phyloP scores from a whole-genome alignment of 768 basidiomycete genomes.

The Lactarius akahatsu region DNA sequence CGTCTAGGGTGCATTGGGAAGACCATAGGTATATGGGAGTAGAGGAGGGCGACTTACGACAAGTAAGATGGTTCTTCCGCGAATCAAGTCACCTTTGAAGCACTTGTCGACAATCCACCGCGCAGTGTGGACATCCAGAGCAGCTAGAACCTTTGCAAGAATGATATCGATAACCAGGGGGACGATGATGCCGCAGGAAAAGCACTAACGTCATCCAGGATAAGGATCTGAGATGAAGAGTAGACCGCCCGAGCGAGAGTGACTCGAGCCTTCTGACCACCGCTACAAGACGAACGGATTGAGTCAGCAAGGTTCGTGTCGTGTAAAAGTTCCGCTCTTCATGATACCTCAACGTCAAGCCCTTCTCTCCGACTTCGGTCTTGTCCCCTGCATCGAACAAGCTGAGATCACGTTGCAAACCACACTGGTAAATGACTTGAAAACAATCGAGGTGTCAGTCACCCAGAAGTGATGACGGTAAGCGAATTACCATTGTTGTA shows the following conservation, averaged over 20 bases:
- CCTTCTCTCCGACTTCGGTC: conserved; percentile 62
- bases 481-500: conserved; percentile 41
- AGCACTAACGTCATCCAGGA: conserved; percentile 66
- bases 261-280: conserved; percentile 60
- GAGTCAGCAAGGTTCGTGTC: neutral
- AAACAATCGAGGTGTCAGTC: neutral
- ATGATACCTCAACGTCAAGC: conserved; percentile 46
- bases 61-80: conserved; percentile 51
- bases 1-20: conserved; percentile 36
- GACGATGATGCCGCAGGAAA: neutral
- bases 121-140: conserved; percentile 54
- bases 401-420: conserved; percentile 42
- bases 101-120: conserved; percentile 52
- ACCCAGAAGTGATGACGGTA: neutral
- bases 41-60: conserved; percentile 40
- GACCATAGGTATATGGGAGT: neutral
- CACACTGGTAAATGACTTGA: conserved; percentile 30
- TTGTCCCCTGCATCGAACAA: conserved; percentile 50
- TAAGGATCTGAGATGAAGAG: conserved; percentile 56
- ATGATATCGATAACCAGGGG: neutral
- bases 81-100: conserved; percentile 48
- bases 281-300: conserved; percentile 33
- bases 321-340: no score
- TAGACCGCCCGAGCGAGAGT: conserved; percentile 61
- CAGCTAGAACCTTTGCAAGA: conserved; percentile 41